Evolutionary conservation across 2,329 filamentous ascomycete species (phyloP), one percentile per base, ranked within the genome.

Genomic region (Zalaria sp.): DNA sequence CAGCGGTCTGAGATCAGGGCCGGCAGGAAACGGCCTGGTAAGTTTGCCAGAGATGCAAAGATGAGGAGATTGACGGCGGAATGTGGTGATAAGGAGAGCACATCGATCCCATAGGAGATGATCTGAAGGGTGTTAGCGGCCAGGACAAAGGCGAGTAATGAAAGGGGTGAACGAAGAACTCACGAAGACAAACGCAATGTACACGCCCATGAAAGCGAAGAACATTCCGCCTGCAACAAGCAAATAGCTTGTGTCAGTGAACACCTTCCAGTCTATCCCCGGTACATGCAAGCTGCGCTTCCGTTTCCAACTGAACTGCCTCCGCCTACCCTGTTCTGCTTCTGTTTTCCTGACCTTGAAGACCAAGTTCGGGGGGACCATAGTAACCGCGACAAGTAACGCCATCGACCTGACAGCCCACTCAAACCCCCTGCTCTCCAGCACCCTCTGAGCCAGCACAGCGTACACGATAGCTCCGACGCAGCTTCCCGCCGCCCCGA

Each of bases 401-500:
- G 42, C 50, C 8, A 53, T 40, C 41, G 53, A 46, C 5, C 50
- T 36, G 42, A 58, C 53, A 9, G 57, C 58, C 44, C 52, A 55
- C 4, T 46, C 39, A 41, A 61, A 61, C 4, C 58, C 60, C 6
- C 53, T 43, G 4, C 39, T 47, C 5, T 43, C 35, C n/a, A 62
- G 50, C 2, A 61, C 48, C 6, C 54, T 44, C 27, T 55, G 49
- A n/a, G 57, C 51, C 1, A 72, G 57, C 11, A 73, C 50, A 8
- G 73, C 72, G 34, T 73, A 68, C 25, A 76, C 55, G 32, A 77
- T 57, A 5, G 70, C 73, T 3, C 73, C 73, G 5, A 75, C 60
- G 3, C 70, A 71, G 27, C 69, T 74, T 2, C 79, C 78, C 4
- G 68, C 70, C 2, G 76, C 74, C 2, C 73, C 71, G 4, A 81